phyloP scores from a whole-genome alignment of 768 basidiomycete species.

The Cystobasidium tubakii region DNA sequence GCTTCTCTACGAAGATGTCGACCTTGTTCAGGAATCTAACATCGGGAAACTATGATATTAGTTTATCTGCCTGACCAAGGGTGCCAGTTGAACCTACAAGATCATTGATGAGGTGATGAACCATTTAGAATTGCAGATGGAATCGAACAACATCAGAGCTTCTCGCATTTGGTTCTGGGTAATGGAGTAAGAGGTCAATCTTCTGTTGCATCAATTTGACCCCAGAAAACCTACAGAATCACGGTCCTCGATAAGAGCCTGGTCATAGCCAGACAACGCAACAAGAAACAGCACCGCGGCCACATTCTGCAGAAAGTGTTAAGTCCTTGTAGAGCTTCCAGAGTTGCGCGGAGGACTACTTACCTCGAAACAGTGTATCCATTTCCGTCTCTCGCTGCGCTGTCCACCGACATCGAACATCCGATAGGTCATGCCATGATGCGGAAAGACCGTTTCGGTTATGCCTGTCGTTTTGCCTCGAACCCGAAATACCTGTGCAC shows the following conservation, averaged over 20 bases:
- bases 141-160: slow-evolving; percentile 68
- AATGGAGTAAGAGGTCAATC: slow-evolving; percentile 42
- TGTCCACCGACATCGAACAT: slow-evolving; percentile 77
- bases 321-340: background rate
- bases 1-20: slow-evolving; percentile 68
- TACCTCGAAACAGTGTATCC: slow-evolving; percentile 68
- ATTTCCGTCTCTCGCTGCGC: slow-evolving; percentile 71
- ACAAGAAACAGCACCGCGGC: slow-evolving; percentile 90
- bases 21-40: slow-evolving; percentile 57
- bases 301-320: slow-evolving; percentile 52
- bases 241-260: slow-evolving; percentile 50
- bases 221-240: slow-evolving; percentile 37
- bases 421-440: slow-evolving; percentile 53
- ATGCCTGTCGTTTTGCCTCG: slow-evolving; percentile 84
- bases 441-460: slow-evolving; percentile 66
- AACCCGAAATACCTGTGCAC: slow-evolving; percentile 63
- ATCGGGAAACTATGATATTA: background rate
- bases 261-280: slow-evolving; percentile 78
- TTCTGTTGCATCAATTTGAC: background rate
- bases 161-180: slow-evolving; percentile 69
- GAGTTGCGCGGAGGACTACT: slow-evolving; percentile 51
- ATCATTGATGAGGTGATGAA: slow-evolving; percentile 60
- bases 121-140: slow-evolving; percentile 72
- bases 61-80: background rate
- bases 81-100: slow-evolving; percentile 51